phyloP scores from a whole-genome alignment of 2,329 filamentous ascomycete genomes.

The Aquanectria penicillioides region DNA sequence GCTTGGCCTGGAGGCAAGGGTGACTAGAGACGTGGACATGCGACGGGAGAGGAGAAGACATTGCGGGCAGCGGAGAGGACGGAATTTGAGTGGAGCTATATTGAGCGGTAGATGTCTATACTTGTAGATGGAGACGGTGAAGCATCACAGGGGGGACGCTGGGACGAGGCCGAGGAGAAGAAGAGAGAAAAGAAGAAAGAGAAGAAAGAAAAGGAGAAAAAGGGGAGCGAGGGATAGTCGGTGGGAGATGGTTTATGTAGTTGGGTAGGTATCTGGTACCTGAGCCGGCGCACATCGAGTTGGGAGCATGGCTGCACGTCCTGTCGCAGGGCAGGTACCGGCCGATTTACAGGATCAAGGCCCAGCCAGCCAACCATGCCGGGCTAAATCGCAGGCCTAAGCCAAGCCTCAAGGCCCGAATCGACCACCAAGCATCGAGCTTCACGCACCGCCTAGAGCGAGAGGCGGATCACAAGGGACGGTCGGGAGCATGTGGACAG shows the following conservation, averaged over 20 bases:
- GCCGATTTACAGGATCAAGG: too few relatives aligned
- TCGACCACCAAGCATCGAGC: slow-evolving; percentile 6
- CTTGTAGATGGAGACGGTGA: slow-evolving; percentile 29
- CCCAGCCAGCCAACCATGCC: not conserved
- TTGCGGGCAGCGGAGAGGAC: slow-evolving; percentile 29
- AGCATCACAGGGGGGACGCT: slow-evolving; percentile 34
- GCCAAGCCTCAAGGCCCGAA: slow-evolving; percentile 4
- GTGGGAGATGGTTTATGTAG: slow-evolving; percentile 31
- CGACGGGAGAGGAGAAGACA: slow-evolving; percentile 57
- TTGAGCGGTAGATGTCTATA: not conserved
- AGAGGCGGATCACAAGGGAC: slow-evolving; percentile 24
- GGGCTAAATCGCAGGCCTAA: not conserved
- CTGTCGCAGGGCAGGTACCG: too few relatives aligned
- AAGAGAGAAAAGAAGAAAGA: slow-evolving; percentile 26
- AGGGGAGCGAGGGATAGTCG: slow-evolving; percentile 27
- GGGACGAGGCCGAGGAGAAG: slow-evolving; percentile 41
- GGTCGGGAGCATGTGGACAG: slow-evolving; percentile 17
- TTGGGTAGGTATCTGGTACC: slow-evolving; percentile 21
- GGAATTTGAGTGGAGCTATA: not conserved
- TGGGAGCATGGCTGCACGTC: slow-evolving; percentile 11
- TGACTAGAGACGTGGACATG: slow-evolving; percentile 84
- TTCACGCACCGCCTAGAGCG: too few relatives aligned
- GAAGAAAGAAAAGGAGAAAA: slow-evolving; percentile 1
- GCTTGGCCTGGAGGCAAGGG: slow-evolving; percentile 87
- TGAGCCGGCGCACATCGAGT: too few relatives aligned